These are phyloP conservation scores for Mucor saturninus DNA, from an alignment of 371 early-diverging fungal species.

Conservation along the genomic window DNA sequence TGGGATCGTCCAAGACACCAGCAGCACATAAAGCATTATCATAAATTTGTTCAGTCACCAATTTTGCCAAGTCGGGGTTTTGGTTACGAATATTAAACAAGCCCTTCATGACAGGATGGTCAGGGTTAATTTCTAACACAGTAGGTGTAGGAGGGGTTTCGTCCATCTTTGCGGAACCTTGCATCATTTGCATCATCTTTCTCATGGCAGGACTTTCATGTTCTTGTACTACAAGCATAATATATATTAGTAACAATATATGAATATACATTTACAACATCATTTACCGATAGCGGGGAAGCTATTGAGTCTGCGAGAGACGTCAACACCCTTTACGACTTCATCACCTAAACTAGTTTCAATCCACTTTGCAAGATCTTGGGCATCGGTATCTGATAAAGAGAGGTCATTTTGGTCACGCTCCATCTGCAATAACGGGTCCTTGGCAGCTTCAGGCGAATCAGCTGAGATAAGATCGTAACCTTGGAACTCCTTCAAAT, in stretches of 20 bases:
- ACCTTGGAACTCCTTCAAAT: constrained; percentile 76
- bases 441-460: constrained; percentile 64
- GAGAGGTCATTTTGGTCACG: constrained; percentile 23
- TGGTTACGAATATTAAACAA: constrained; percentile 62
- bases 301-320: constrained; percentile 69
- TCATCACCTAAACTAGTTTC: constrained; percentile 63
- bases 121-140: constrained; percentile 87
- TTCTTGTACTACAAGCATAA: constrained; percentile 57
- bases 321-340: constrained; percentile 70
- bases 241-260: too few relatives aligned
- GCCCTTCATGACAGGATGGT: constrained; percentile 76
- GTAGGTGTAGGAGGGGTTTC: constrained; percentile 56
- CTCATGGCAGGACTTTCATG: constrained; percentile 82
- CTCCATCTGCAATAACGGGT: constrained; percentile 51
- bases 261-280: not conserved
- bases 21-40: constrained; percentile 84
- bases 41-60: constrained; percentile 66
- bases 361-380: constrained; percentile 73
- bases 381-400: constrained; percentile 60
- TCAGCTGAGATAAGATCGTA: constrained; percentile 84
- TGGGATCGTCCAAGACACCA: constrained; percentile 79
- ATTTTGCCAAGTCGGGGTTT: constrained; percentile 69
- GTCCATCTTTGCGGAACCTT: constrained; percentile 69
- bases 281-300: constrained; percentile 73
- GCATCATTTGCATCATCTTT: constrained; percentile 76